These are phyloP conservation scores for Aegilops sharonensis DNA, from an alignment of 176 grass and related monocot genomes.

Conservation along the genomic window DNA sequence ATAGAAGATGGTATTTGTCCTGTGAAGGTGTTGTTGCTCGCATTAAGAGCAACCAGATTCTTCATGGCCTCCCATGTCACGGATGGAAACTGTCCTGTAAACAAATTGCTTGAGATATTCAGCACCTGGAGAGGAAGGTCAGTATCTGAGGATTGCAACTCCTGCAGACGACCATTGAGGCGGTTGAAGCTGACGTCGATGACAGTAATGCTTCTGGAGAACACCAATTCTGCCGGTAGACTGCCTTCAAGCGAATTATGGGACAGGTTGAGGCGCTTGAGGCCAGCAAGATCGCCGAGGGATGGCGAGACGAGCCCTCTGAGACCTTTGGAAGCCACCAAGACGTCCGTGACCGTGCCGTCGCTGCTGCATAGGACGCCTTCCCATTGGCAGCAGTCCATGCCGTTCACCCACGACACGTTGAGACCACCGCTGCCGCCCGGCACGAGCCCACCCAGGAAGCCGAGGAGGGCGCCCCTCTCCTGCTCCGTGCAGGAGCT, in stretches of 20 bases:
- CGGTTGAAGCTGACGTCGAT: conserved; percentile 79
- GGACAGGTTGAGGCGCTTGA: conserved; percentile 59
- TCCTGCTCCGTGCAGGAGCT: conserved; percentile 65
- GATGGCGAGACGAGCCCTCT: conserved; percentile 39
- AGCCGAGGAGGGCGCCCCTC: conserved; percentile 51
- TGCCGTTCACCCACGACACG: conserved; percentile 37
- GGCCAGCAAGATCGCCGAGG: conserved; percentile 49
- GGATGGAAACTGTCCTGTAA: conserved; percentile 47
- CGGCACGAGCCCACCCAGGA: conserved; percentile 37
- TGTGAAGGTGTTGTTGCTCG: conserved; percentile 73
- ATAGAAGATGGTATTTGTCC: conserved; percentile 56
- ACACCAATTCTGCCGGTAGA: conserved; percentile 45
- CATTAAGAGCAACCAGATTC: conserved; percentile 64
- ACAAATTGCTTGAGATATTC: conserved; percentile 72
- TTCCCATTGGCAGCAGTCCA: conserved; percentile 73
- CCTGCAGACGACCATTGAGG: conserved; percentile 36
- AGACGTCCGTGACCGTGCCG: conserved; percentile 40
- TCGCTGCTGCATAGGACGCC: conserved; percentile 44
- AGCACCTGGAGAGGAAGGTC: conserved; percentile 53
- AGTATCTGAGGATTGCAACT: conserved; percentile 3
- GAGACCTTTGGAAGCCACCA: conserved; percentile 48
- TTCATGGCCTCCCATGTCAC: conserved; percentile 30
- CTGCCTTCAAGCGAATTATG: conserved; percentile 40
- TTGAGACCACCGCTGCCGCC: conserved; percentile 27
- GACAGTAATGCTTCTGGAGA: conserved; percentile 38